phyloP scores from a whole-genome alignment of 2,329 filamentous ascomycete species.

The Pseudopithomyces chartarum region DNA sequence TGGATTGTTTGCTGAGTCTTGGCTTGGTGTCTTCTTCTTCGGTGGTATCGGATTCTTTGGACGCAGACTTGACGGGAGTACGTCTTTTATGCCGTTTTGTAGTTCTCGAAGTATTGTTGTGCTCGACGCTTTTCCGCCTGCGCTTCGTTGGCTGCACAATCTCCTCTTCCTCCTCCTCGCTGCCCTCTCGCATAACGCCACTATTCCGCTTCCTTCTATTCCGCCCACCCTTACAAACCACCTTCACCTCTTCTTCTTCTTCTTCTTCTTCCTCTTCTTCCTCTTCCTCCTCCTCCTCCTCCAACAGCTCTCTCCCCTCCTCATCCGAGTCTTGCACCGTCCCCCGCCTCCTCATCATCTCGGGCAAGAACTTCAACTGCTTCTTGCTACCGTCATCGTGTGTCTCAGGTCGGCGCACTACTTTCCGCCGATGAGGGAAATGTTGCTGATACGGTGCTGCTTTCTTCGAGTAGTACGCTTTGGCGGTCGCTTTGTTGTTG shows the following conservation, averaged over 20 bases:
- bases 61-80: conserved; percentile 2
- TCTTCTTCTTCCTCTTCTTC: conserved; percentile 6
- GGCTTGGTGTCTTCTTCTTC: conserved; percentile 4
- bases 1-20: conserved; percentile 37
- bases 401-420: conserved; percentile 25
- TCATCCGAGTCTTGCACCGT: conserved; percentile 14
- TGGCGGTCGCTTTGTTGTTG: conserved; percentile 30
- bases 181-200: not conserved
- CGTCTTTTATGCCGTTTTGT: conserved; percentile 3
- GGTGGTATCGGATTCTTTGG: not conserved
- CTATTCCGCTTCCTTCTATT: conserved; percentile 25
- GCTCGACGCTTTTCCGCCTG: conserved; percentile 13
- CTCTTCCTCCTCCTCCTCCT: conserved; percentile 4
- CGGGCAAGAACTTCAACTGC: conserved; percentile 37
- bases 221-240: conserved; percentile 1
- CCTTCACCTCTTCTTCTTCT: not conserved
- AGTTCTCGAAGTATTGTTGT: not conserved
- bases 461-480: conserved; percentile 40
- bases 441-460: conserved; percentile 29
- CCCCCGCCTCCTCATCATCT: conserved; percentile 25
- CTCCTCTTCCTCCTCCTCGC: conserved; percentile 13
- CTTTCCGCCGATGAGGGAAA: conserved; percentile 37
- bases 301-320: conserved; percentile 18
- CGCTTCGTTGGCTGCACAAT: conserved; percentile 22
- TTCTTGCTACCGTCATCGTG: conserved; percentile 25